Evolutionary conservation across 2,329 filamentous ascomycete genomes (phyloP).

Genomic region (Pestalotiopsis sp.): DNA sequence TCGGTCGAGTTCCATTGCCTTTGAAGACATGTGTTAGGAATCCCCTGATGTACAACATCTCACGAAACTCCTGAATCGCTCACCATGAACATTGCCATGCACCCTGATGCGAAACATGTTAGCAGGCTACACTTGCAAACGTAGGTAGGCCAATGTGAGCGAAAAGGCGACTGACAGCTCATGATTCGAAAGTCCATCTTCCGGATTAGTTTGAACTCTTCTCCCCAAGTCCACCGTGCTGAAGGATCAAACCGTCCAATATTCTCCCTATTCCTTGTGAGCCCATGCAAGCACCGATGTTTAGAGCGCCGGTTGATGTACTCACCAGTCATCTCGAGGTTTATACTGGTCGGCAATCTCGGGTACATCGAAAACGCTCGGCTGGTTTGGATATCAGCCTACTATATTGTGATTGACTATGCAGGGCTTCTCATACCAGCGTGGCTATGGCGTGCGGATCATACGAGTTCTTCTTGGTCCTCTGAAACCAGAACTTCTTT

Average conservation of each 20-base stretch:
- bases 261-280: conserved; percentile 26
- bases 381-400: conserved; percentile 27
- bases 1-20: conserved; percentile 50
- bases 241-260: conserved; percentile 30
- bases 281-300: neutral
- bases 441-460: conserved; percentile 26
- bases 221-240: conserved; percentile 32
- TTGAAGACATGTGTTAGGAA: conserved; percentile 31
- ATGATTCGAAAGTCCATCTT: conserved; percentile 37
- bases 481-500: conserved; percentile 35
- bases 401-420: neutral
- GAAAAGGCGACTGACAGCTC: conserved; percentile 13
- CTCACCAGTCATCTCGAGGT: conserved; percentile 27
- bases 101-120: neutral
- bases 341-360: conserved; percentile 39
- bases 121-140: neutral
- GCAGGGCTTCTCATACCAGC: conserved; percentile 18
- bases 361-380: conserved; percentile 45
- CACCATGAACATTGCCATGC: conserved; percentile 6
- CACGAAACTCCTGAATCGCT: neutral
- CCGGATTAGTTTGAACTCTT: conserved; percentile 29
- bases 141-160: no score
- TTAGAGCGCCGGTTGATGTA: neutral
- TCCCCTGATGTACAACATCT: no score
- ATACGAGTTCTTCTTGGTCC: conserved; percentile 20